A percentile compares a stretch with the other conserved stretches of the same genome.
Conservation (phyloP, 345 rosid species). For the Brassica cretica region DNA sequence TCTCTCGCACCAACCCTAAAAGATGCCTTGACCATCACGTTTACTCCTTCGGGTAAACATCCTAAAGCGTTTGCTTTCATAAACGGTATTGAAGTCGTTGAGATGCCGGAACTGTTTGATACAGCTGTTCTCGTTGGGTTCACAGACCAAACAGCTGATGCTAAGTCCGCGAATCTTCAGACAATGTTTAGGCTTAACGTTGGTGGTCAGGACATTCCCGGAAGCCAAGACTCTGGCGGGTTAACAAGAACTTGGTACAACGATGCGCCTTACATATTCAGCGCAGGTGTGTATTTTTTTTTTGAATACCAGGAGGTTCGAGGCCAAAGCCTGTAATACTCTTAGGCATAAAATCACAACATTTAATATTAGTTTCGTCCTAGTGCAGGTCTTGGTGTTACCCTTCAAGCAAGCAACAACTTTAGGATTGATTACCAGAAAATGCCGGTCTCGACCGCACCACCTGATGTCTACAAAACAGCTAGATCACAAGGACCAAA, state of each 20-base stretch:
- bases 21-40: conserved; percentile 45
- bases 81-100: conserved; percentile 70
- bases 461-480: conserved; percentile 58
- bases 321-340: no score
- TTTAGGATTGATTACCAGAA: conserved; percentile 42
- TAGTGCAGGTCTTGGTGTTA: conserved; percentile 47
- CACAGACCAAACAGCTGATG: conserved; percentile 43
- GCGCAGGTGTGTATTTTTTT: conserved; percentile 40
- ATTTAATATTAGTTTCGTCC: no score
- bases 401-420: conserved; percentile 17
- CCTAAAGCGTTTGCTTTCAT: conserved; percentile 56
- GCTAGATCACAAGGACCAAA: conserved; percentile 60
- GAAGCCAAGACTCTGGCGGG: conserved; percentile 56
- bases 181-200: conserved; percentile 73
- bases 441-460: conserved; percentile 50
- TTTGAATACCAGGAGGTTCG: no score
- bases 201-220: conserved; percentile 62
- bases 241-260: conserved; percentile 71
- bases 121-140: conserved; percentile 53
- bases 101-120: conserved; percentile 60
- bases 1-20: conserved; percentile 48
- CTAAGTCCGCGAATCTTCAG: conserved; percentile 44
- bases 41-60: conserved; percentile 53
- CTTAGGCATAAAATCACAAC: no score
- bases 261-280: conserved; percentile 58